Conservation (phyloP, 2,329 filamentous ascomycete species). For the Cercospora brassicicola region DNA sequence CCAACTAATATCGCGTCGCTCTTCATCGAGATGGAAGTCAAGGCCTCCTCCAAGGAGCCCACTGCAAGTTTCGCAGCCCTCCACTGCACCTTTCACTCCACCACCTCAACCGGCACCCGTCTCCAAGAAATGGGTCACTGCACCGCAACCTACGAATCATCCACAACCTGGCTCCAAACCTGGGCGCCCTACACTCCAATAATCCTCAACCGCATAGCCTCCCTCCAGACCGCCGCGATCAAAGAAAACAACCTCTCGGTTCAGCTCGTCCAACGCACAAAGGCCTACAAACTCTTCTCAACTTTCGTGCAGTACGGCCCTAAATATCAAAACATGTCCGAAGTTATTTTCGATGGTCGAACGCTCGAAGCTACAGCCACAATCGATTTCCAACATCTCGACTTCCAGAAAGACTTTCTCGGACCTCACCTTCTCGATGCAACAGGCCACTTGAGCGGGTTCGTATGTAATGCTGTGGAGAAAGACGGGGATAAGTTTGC, state of each 20-base stretch:
- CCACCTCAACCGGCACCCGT: conserved; percentile 28
- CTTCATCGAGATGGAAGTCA: conserved; percentile 34
- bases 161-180: conserved; percentile 24
- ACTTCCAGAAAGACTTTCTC: conserved; percentile 30
- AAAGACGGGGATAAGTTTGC: conserved; percentile 35
- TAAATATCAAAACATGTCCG: conserved; percentile 34
- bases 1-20: conserved; percentile 19
- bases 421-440: conserved; percentile 43
- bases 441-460: conserved; percentile 41
- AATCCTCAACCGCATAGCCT: conserved; percentile 27
- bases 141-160: conserved; percentile 26
- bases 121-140: conserved; percentile 33
- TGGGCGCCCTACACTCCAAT: conserved; percentile 25
- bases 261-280: conserved; percentile 25
- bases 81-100: conserved; percentile 28
- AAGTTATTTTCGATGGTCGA: conserved; percentile 29
- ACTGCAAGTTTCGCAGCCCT: conserved; percentile 6
- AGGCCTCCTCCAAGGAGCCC: background rate
- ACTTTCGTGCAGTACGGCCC: conserved; percentile 32
- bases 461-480: conserved; percentile 42
- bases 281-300: conserved; percentile 31
- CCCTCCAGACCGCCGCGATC: conserved; percentile 19
- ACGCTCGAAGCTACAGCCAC: conserved; percentile 33
- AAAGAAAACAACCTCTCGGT: conserved; percentile 22
- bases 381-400: conserved; percentile 35